A percentile compares a stretch with the other conserved stretches of the same genome.
These are phyloP conservation scores for Candida pseudoglaebosa DNA, from an alignment of 805 yeast species.

Conservation along the genomic window DNA sequence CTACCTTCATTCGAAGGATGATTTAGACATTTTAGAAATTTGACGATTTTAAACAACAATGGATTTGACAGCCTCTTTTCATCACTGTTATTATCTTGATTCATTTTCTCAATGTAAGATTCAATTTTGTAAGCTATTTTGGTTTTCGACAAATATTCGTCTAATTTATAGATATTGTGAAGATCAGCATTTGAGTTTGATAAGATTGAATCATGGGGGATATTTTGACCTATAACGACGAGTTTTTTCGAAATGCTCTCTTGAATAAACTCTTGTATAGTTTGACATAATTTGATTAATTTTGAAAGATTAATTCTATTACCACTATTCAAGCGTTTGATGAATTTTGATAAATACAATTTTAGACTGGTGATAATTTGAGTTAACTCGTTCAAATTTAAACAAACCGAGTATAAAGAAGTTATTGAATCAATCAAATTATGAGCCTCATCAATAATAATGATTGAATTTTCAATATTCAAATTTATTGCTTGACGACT, in stretches of 20 bases:
- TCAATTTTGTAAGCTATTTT: constrained; percentile 85
- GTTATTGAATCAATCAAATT: constrained; percentile 76
- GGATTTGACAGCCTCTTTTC: constrained; percentile 38
- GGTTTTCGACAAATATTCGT: constrained; percentile 57
- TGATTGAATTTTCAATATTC: constrained; percentile 57
- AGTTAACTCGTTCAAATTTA: constrained; percentile 48
- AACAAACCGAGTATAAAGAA: constrained; percentile 58
- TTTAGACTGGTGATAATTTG: constrained; percentile 46
- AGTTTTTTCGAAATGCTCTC: constrained; percentile 29
- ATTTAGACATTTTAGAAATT: constrained; percentile 59
- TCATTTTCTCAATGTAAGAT: constrained; percentile 47
- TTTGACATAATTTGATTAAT: constrained; percentile 51
- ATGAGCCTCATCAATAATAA: constrained; percentile 91
- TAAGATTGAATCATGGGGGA: constrained; percentile 52
- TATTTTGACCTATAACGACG: constrained; percentile 42
- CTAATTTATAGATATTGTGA: constrained; percentile 65
- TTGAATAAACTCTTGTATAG: constrained; percentile 47
- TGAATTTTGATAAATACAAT: constrained; percentile 55
- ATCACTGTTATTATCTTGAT: constrained; percentile 9
- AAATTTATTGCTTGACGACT: constrained; percentile 59
- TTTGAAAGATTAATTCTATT: constrained; percentile 70
- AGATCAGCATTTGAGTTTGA: constrained; percentile 60
- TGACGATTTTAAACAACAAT: constrained; percentile 58
- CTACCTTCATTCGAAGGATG: constrained; percentile 81
- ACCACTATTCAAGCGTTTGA: constrained; percentile 60